Conservation (phyloP, 257 asterid species). For the Mentha longifolia region DNA sequence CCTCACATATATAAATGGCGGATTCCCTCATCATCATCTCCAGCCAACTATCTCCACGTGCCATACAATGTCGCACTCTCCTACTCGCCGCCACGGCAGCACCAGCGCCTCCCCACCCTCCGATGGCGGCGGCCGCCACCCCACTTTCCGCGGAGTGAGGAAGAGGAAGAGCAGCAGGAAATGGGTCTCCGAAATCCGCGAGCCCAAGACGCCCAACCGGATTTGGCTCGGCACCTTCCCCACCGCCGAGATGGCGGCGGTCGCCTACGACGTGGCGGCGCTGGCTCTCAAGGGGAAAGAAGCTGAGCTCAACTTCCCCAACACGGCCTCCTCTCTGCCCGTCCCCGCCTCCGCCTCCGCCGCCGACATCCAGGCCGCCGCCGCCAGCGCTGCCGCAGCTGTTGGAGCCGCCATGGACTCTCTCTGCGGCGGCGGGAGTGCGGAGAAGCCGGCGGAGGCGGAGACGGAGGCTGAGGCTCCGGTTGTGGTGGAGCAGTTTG, state of each 20-base stretch:
- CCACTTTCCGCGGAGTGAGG: constrained; percentile 61
- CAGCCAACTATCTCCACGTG: constrained; percentile 8
- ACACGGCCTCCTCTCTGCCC: constrained; percentile 56
- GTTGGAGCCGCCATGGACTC: constrained; percentile 70
- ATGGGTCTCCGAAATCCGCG: constrained; percentile 77
- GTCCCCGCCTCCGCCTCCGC: constrained; percentile 63
- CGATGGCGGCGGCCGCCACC: constrained; percentile 29
- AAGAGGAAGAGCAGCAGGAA: constrained; percentile 55
- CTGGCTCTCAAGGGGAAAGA: constrained; percentile 56
- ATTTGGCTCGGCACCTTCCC: constrained; percentile 71
- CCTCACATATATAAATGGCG: constrained; percentile 50
- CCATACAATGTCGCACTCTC: constrained; percentile 41
- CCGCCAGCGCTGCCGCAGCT: constrained; percentile 69
- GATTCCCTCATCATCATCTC: constrained; percentile 37
- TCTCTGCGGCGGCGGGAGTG: not conserved
- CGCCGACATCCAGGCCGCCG: constrained; percentile 66
- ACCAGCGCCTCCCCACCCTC: constrained; percentile 5
- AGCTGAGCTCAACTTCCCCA: constrained; percentile 59
- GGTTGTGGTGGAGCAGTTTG: constrained; percentile 37
- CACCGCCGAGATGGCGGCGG: constrained; percentile 71
- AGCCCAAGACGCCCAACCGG: constrained; percentile 57
- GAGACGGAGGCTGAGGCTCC: constrained; percentile 9
- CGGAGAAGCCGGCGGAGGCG: not conserved
- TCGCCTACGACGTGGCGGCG: constrained; percentile 66
- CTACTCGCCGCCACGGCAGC: constrained; percentile 16